Conservation (phyloP, 352 stramenopile species). For the Peronospora farinosa region DNA sequence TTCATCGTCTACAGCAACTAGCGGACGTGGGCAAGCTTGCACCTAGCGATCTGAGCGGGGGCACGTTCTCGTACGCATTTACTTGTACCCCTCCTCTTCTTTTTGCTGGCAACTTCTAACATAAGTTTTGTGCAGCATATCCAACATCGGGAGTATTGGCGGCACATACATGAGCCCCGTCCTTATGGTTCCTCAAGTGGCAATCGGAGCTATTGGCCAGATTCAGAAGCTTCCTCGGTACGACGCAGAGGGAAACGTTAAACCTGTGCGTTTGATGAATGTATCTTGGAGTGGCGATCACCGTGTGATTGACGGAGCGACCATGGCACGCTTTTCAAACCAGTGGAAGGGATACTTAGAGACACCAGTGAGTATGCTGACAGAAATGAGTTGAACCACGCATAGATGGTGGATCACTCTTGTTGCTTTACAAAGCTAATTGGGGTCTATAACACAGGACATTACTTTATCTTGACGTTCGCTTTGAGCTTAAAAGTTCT, state of each 20-base stretch:
- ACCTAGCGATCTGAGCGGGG: constrained; percentile 83
- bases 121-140: constrained; percentile 44
- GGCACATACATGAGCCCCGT: constrained; percentile 96
- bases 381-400: constrained; percentile 74
- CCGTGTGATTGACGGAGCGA: constrained; percentile 96
- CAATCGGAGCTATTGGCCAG: constrained; percentile 94
- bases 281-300: constrained; percentile 98
- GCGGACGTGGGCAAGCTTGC: constrained; percentile 71
- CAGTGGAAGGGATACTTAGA: constrained; percentile 95
- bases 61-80: constrained; percentile 85
- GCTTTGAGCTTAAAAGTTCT: neutral
- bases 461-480: no score
- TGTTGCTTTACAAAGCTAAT: neutral
- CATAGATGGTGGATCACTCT: constrained; percentile 5
- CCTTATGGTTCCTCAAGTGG: constrained; percentile 93
- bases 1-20: constrained; percentile 87
- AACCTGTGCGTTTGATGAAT: constrained; percentile 90
- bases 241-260: constrained; percentile 70
- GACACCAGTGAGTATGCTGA: constrained; percentile 89
- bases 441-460: neutral
- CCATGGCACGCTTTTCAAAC: constrained; percentile 97
- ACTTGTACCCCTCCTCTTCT: neutral
- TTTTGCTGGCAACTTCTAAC: neutral
- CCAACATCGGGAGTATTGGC: constrained; percentile 94
- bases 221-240: constrained; percentile 96